A percentile compares a stretch with the other conserved stretches of the same genome.
Conservation (phyloP, 495 filamentous ascomycete species). For the Tuber indicum region DNA sequence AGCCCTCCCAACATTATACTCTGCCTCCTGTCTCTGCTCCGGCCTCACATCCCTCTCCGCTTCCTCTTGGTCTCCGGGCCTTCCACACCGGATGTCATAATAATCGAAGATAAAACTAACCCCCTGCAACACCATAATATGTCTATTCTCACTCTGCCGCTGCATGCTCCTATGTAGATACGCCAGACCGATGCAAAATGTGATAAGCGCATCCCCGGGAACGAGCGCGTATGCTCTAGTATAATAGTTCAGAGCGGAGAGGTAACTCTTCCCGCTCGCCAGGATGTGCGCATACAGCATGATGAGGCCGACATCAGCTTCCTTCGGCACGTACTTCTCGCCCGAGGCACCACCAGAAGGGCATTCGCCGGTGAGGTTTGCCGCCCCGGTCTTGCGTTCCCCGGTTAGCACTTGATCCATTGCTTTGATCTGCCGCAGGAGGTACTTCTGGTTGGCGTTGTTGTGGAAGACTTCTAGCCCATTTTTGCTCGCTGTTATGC, state of each 20-base stretch:
- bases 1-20: conserved; percentile 77
- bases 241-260: conserved; percentile 82
- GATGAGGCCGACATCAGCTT: conserved; percentile 67
- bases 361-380: conserved; percentile 42
- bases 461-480: conserved; percentile 49
- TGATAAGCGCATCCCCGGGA: conserved; percentile 66
- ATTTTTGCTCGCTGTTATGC: conserved; percentile 36
- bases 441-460: conserved; percentile 70
- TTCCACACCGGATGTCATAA: conserved; percentile 50
- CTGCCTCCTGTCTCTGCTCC: conserved; percentile 62
- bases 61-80: conserved; percentile 5
- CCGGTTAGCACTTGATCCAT: conserved; percentile 57
- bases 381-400: conserved; percentile 38
- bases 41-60: conserved; percentile 19
- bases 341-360: conserved; percentile 32
- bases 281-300: conserved; percentile 85
- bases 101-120: conserved; percentile 75
- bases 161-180: conserved; percentile 84
- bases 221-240: conserved; percentile 76
- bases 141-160: conserved; percentile 78
- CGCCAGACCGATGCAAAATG: conserved; percentile 63
- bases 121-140: conserved; percentile 77
- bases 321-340: conserved; percentile 42
- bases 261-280: conserved; percentile 68
- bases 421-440: conserved; percentile 81